A percentile compares a stretch with the other conserved stretches of the same genome.
Conservation (phyloP, 768 basidiomycete genomes). For the Rhizopogon roseolus region DNA sequence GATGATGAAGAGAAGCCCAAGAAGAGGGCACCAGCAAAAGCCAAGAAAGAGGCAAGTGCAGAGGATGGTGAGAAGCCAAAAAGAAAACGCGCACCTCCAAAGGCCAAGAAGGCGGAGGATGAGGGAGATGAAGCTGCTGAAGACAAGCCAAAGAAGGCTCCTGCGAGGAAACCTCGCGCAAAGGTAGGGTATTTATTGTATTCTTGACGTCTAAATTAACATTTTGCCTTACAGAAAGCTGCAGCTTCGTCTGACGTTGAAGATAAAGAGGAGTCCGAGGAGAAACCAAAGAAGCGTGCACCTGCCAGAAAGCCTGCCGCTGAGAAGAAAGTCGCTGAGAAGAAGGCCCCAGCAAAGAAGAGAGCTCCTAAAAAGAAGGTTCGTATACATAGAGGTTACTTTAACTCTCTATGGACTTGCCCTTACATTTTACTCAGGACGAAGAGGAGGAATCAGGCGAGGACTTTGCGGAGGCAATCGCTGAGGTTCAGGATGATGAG, state of each 20-base stretch:
- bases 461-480: slow-evolving; percentile 41
- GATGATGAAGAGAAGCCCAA: slow-evolving; percentile 51
- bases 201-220: slow-evolving; percentile 6
- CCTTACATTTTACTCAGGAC: slow-evolving; percentile 7
- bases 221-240: slow-evolving; percentile 19
- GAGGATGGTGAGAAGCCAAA: slow-evolving; percentile 35
- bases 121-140: slow-evolving; percentile 28
- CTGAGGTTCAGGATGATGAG: slow-evolving; percentile 41
- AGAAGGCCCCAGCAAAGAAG: slow-evolving; percentile 38
- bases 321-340: slow-evolving; percentile 44
- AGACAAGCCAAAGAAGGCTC: slow-evolving; percentile 26
- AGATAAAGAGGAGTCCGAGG: slow-evolving; percentile 32
- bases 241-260: slow-evolving; percentile 20
- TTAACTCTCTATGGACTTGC: neutral
- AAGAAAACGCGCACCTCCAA: slow-evolving; percentile 24
- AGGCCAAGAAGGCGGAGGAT: slow-evolving; percentile 29
- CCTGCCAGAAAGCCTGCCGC: slow-evolving; percentile 39
- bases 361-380: slow-evolving; percentile 5
- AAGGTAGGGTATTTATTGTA: slow-evolving; percentile 20
- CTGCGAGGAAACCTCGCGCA: slow-evolving; percentile 29
- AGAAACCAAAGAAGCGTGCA: slow-evolving; percentile 45
- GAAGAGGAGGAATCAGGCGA: slow-evolving; percentile 41
- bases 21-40: slow-evolving; percentile 41
- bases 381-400: neutral
- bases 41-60: slow-evolving; percentile 29